phyloP scores from a whole-genome alignment of 2,329 filamentous ascomycete species.

The Emergomyces pasteurianus region DNA sequence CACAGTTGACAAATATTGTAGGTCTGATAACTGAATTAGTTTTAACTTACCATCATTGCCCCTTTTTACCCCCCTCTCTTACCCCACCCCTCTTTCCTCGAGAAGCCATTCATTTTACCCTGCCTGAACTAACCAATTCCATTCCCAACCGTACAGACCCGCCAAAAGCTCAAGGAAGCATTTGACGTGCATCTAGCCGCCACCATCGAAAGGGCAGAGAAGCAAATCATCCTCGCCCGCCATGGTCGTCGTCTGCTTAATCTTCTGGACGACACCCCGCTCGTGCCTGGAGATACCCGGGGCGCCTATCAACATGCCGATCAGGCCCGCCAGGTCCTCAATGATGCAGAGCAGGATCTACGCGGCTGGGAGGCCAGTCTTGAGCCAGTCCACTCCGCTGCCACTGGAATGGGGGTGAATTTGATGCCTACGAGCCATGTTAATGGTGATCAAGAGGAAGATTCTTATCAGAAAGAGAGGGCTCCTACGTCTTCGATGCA shows the following conservation, averaged over 20 bases:
- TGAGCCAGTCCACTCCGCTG: slow-evolving; percentile 42
- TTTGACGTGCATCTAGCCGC: slow-evolving; percentile 81
- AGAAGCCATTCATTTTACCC: neutral
- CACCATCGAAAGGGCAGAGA: slow-evolving; percentile 90
- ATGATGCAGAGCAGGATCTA: slow-evolving; percentile 84
- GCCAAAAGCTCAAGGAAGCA: slow-evolving; percentile 90
- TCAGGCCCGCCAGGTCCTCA: slow-evolving; percentile 72
- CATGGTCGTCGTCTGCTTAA: slow-evolving; percentile 77
- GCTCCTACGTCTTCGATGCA: slow-evolving; percentile 3
- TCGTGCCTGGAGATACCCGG: slow-evolving; percentile 72
- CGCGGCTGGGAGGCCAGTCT: slow-evolving; percentile 55
- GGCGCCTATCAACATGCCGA: slow-evolving; percentile 53
- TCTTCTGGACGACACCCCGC: slow-evolving; percentile 77
- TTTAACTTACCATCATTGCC: neutral
- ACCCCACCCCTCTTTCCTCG: neutral
- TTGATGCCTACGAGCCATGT: slow-evolving; percentile 20
- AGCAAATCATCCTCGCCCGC: slow-evolving; percentile 86
- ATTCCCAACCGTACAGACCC: slow-evolving; percentile 47
- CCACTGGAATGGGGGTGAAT: slow-evolving; percentile 35
- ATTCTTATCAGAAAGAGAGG: slow-evolving; percentile 7
- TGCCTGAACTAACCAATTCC: neutral
- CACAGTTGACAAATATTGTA: slow-evolving; percentile 89
- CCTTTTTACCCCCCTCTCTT: neutral
- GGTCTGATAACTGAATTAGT: slow-evolving; percentile 23
- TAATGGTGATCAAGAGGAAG: slow-evolving; percentile 1